These are phyloP conservation scores for Suillus luteus DNA, from an alignment of 768 basidiomycete species.

Conservation along the genomic window DNA sequence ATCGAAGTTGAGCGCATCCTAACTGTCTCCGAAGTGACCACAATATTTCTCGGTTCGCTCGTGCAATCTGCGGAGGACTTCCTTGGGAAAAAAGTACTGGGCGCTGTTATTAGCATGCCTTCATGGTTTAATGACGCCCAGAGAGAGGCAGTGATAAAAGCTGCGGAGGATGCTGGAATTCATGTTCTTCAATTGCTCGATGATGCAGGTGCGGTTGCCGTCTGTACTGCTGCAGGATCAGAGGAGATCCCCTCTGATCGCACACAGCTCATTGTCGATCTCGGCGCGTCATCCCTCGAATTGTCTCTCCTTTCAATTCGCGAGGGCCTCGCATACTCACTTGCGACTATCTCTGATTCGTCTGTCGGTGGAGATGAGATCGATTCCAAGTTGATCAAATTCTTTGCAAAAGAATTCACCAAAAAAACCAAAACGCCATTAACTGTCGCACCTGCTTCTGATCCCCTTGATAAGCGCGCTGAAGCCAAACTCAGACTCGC, in stretches of 20 bases:
- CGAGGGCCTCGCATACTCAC: slow-evolving; percentile 67
- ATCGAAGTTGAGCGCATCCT: slow-evolving; percentile 66
- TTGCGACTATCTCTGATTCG: slow-evolving; percentile 51
- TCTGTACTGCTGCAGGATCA: slow-evolving; percentile 51
- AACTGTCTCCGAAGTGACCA: slow-evolving; percentile 80
- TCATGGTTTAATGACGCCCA: slow-evolving; percentile 71
- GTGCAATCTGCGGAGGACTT: slow-evolving; percentile 89
- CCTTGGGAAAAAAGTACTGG: slow-evolving; percentile 74
- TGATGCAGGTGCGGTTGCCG: slow-evolving; percentile 74
- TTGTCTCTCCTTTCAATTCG: slow-evolving; percentile 73
- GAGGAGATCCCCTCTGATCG: slow-evolving; percentile 56
- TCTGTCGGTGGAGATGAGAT: slow-evolving; percentile 68
- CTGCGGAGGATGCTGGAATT: slow-evolving; percentile 80
- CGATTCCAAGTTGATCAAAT: slow-evolving; percentile 82
- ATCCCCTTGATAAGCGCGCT: slow-evolving; percentile 72
- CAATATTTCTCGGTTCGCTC: slow-evolving; percentile 84
- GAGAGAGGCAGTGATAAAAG: slow-evolving; percentile 67
- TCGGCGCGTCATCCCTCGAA: slow-evolving; percentile 73
- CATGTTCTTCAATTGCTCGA: slow-evolving; percentile 85
- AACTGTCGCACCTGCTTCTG: slow-evolving; percentile 58
- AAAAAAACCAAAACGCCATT: slow-evolving; percentile 90
- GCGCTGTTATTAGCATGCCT: slow-evolving; percentile 85
- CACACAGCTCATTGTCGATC: slow-evolving; percentile 79
- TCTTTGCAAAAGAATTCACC: slow-evolving; percentile 94
- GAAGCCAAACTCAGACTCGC: slow-evolving; percentile 93